These are phyloP conservation scores for Boletus pseudopeckii DNA, from an alignment of 768 basidiomycete species.

Conservation along the genomic window DNA sequence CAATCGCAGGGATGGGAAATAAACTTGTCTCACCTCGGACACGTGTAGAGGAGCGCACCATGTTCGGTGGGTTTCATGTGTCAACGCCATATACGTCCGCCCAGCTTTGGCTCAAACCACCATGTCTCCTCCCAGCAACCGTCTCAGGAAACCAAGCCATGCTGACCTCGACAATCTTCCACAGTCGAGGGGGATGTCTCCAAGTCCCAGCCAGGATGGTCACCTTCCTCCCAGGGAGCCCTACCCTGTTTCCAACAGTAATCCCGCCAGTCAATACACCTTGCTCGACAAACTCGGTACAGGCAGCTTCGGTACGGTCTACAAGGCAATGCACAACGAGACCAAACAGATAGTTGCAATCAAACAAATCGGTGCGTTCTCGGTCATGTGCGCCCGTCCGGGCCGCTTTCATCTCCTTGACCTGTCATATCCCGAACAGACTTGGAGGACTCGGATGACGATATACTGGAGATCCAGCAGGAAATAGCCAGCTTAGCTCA, in stretches of 20 bases:
- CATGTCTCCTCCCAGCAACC: conserved; percentile 41
- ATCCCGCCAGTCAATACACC: conserved; percentile 88
- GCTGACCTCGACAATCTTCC: conserved; percentile 35
- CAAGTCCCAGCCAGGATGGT: conserved; percentile 37
- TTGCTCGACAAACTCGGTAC: conserved; percentile 95
- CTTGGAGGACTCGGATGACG: conserved; percentile 96
- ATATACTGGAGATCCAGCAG: conserved; percentile 97
- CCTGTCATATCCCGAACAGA: conserved; percentile 45
- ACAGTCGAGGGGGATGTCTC: conserved; percentile 34
- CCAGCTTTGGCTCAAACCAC: conserved; percentile 24
- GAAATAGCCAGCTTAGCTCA: conserved; percentile 96
- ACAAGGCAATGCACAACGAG: conserved; percentile 95
- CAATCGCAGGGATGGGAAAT: conserved; percentile 3
- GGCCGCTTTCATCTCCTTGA: conserved; percentile 1
- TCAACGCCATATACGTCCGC: conserved; percentile 8
- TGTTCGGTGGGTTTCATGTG: conserved; percentile 21
- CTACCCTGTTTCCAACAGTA: conserved; percentile 67
- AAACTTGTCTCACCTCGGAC: conserved; percentile 7
- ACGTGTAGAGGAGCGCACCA: conserved; percentile 26
- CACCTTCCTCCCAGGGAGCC: conserved; percentile 44
- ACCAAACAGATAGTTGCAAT: conserved; percentile 95
- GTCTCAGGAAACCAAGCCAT: conserved; percentile 38
- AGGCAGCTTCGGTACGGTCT: conserved; percentile 95
- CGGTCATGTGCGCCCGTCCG: conserved; percentile 8
- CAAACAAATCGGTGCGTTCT: conserved; percentile 89